Conservation (phyloP, 1,139 yeast species). For the Geotrichum reessii region DNA sequence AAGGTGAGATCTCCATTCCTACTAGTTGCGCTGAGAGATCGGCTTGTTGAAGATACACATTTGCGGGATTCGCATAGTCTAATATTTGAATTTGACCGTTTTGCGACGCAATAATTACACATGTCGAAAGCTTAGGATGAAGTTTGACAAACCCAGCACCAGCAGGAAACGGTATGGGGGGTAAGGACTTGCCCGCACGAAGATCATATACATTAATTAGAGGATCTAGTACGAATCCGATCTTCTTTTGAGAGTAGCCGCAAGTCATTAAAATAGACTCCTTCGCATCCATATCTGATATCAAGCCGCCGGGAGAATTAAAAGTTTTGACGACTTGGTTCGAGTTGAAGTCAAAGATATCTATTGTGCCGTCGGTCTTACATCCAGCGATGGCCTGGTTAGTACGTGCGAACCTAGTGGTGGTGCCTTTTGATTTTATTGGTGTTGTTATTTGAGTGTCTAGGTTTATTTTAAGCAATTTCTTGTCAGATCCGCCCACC, state of each 20-base stretch:
- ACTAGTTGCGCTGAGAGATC: slow-evolving; percentile 43
- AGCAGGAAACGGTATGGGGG: slow-evolving; percentile 83
- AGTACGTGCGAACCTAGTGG: slow-evolving; percentile 42
- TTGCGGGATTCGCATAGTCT: slow-evolving; percentile 74
- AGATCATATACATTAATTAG: slow-evolving; percentile 79
- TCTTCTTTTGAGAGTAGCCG: slow-evolving; percentile 63
- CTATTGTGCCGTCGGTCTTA: slow-evolving; percentile 60
- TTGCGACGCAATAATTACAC: slow-evolving; percentile 66
- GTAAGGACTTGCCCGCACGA: slow-evolving; percentile 61
- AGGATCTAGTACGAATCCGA: slow-evolving; percentile 60
- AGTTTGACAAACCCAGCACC: slow-evolving; percentile 82
- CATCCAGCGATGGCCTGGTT: slow-evolving; percentile 54
- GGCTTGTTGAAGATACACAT: slow-evolving; percentile 42
- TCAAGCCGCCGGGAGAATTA: slow-evolving; percentile 65
- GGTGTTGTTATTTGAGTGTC: slow-evolving; percentile 43
- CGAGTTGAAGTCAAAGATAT: slow-evolving; percentile 65
- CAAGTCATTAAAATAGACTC: slow-evolving; percentile 78
- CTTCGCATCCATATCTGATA: slow-evolving; percentile 71
- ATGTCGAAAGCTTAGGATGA: slow-evolving; percentile 82
- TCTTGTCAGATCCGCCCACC: slow-evolving; percentile 45
- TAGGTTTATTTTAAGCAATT: slow-evolving; percentile 56
- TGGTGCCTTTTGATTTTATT: slow-evolving; percentile 32
- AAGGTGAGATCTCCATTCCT: slow-evolving; percentile 61
- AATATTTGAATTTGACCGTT: slow-evolving; percentile 81
- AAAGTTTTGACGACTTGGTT: slow-evolving; percentile 56